A percentile compares a stretch with the other conserved stretches of the same genome.
Evolutionary conservation across 2,329 filamentous ascomycete species (phyloP).

Genomic region (Trichothecium roseum): DNA sequence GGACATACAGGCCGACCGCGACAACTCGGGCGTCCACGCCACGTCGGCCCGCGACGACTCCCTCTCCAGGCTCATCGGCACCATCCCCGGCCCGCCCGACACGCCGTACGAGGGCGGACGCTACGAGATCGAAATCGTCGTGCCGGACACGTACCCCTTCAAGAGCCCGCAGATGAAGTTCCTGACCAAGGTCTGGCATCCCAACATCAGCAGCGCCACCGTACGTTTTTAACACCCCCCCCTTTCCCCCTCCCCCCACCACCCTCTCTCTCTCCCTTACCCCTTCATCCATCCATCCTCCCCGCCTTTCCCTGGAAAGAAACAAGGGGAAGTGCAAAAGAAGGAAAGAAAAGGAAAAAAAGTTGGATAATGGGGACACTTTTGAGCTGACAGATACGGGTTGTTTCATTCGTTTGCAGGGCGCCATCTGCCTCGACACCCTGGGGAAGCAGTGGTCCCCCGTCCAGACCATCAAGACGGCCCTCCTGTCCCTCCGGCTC

Average conservation of each 20-base stretch:
- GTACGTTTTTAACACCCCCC: constrained; percentile 38
- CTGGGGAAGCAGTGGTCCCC: constrained; percentile 87
- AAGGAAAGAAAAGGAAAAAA: neutral
- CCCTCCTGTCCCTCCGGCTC: constrained; percentile 84
- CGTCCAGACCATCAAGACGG: constrained; percentile 91
- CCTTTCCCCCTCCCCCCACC: neutral
- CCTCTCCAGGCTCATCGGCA: constrained; percentile 71
- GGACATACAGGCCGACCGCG: constrained; percentile 63
- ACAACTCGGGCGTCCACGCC: constrained; percentile 66
- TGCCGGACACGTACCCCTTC: constrained; percentile 87
- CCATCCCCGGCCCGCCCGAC: constrained; percentile 78
- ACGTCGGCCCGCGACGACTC: constrained; percentile 52
- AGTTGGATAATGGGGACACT: no score
- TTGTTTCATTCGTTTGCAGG: constrained; percentile 46
- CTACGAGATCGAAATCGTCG: constrained; percentile 74
- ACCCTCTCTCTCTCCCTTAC: neutral
- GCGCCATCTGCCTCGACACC: constrained; percentile 93
- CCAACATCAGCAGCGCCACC: constrained; percentile 89
- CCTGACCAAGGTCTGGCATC: constrained; percentile 91
- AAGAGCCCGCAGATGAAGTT: constrained; percentile 87
- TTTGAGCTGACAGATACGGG: no score
- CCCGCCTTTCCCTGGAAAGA: no score
- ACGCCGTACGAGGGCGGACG: constrained; percentile 86
- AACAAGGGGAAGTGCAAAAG: no score
- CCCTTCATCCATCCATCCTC: neutral